These are phyloP conservation scores for Irpex sp. DNA, from an alignment of 1,284 basidiomycete species.

Conservation along the genomic window DNA sequence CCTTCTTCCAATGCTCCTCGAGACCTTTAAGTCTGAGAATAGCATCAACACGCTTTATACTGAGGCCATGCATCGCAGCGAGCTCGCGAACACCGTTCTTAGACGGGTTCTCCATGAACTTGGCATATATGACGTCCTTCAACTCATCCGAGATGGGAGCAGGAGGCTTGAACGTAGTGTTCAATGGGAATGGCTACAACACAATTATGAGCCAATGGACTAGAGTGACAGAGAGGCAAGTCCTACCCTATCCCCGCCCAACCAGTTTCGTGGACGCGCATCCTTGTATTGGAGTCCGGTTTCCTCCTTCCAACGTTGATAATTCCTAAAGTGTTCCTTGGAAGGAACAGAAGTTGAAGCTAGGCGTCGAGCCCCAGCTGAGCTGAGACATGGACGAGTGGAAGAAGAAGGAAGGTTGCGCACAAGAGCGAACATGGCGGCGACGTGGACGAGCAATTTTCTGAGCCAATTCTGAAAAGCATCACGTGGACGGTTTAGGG, in stretches of 20 bases:
- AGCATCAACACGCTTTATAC: slow-evolving; percentile 73
- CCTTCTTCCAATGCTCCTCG: slow-evolving; percentile 65
- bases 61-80: slow-evolving; percentile 53
- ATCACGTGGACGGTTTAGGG: slow-evolving; percentile 25
- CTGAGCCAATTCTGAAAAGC: slow-evolving; percentile 13
- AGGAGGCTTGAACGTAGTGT: slow-evolving; percentile 74
- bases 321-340: slow-evolving; percentile 10
- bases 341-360: slow-evolving; percentile 11
- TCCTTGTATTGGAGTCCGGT: slow-evolving; percentile 33
- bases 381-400: slow-evolving; percentile 14
- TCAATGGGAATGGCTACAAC: slow-evolving; percentile 75
- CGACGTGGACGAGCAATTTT: slow-evolving; percentile 21
- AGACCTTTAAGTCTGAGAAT: slow-evolving; percentile 75
- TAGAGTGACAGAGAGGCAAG: slow-evolving; percentile 11
- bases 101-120: slow-evolving; percentile 52
- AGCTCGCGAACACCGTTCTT: slow-evolving; percentile 55
- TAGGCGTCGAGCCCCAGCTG: slow-evolving; percentile 12
- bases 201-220: slow-evolving; percentile 1
- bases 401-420: slow-evolving; percentile 21
- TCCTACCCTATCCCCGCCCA: slow-evolving; percentile 46
- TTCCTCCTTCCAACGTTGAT: slow-evolving; percentile 30
- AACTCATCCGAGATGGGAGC: slow-evolving; percentile 62
- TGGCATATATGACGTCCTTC: slow-evolving; percentile 47
- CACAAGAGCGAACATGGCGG: slow-evolving; percentile 27
- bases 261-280: slow-evolving; percentile 49